A percentile compares a stretch with the other conserved stretches of the same genome.
phyloP scores from a whole-genome alignment of 2,329 filamentous ascomycete species.

The Arthrocladium fulminans region DNA sequence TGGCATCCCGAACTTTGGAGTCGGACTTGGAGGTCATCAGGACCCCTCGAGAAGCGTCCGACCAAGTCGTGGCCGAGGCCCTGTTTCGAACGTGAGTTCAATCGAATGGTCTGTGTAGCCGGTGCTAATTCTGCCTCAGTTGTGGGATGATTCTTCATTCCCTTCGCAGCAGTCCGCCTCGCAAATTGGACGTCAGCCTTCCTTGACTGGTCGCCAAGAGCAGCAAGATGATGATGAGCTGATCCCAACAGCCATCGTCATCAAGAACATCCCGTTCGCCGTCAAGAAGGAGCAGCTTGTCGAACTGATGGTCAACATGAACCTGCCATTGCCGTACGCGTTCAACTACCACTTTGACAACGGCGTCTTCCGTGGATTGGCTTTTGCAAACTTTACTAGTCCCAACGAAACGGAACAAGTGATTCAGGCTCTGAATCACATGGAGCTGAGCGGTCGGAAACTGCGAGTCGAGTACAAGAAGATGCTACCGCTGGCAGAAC shows the following conservation, averaged over 20 bases:
- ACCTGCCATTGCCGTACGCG: conserved; percentile 87
- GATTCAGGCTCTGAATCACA: conserved; percentile 88
- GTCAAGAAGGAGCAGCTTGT: conserved; percentile 95
- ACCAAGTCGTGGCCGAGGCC: conserved; percentile 47
- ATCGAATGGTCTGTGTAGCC: neutral
- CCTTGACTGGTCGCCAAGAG: conserved; percentile 31
- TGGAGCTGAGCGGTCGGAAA: conserved; percentile 90
- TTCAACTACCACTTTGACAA: conserved; percentile 99
- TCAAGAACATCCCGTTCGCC: conserved; percentile 98
- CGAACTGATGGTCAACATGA: conserved; percentile 86
- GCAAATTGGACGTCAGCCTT: conserved; percentile 29
- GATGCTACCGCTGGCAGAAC: conserved; percentile 90
- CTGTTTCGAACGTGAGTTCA: conserved; percentile 63
- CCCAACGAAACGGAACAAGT: conserved; percentile 87
- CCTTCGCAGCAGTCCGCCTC: conserved; percentile 32
- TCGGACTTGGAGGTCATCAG: conserved; percentile 29
- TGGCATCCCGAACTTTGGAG: conserved; percentile 47
- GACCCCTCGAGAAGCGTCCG: conserved; percentile 47
- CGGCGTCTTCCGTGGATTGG: conserved; percentile 88
- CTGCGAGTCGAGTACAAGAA: conserved; percentile 98
- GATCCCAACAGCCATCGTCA: conserved; percentile 95
- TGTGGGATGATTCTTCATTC: conserved; percentile 50
- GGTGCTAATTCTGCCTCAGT: conserved; percentile 33
- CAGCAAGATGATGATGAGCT: conserved; percentile 61
- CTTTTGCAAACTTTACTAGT: conserved; percentile 97